Conservation (phyloP, 176 grass and related monocot genomes). For the Thalia dealbata region DNA sequence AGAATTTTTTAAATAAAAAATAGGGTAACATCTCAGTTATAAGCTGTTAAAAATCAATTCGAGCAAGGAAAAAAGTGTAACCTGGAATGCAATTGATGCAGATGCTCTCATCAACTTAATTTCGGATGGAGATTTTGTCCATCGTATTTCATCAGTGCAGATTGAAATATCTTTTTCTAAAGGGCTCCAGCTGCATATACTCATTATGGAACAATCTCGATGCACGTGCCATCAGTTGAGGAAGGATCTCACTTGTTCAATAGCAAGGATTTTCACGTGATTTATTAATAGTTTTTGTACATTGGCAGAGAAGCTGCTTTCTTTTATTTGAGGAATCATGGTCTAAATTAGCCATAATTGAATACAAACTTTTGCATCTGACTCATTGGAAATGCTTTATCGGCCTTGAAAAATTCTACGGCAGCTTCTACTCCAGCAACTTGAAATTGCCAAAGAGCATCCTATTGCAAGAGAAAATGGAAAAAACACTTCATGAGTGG, state of each 20-base stretch:
- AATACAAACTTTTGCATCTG: conserved; percentile 45
- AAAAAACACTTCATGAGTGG: neutral
- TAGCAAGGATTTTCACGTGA: no score
- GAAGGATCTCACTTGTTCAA: conserved; percentile 49
- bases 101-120: conserved; percentile 77
- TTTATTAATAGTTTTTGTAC: neutral
- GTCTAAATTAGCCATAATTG: neutral
- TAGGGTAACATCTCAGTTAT: conserved; percentile 1
- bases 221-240: conserved; percentile 56
- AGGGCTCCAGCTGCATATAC: conserved; percentile 67
- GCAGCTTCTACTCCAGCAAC: conserved; percentile 79
- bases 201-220: conserved; percentile 71
- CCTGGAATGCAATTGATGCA: conserved; percentile 85
- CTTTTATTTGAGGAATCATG: neutral
- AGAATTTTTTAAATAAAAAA: no score
- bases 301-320: neutral
- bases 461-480: conserved; percentile 36
- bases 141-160: conserved; percentile 74
- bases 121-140: conserved; percentile 81
- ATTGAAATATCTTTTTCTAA: conserved; percentile 48
- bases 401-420: conserved; percentile 71
- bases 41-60: conserved; percentile 11
- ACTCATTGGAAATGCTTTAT: conserved; percentile 70
- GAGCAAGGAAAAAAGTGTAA: conserved; percentile 15
- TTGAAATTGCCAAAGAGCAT: conserved; percentile 78